phyloP scores from a whole-genome alignment of 768 basidiomycete species.

The Mycena chlorophos region DNA sequence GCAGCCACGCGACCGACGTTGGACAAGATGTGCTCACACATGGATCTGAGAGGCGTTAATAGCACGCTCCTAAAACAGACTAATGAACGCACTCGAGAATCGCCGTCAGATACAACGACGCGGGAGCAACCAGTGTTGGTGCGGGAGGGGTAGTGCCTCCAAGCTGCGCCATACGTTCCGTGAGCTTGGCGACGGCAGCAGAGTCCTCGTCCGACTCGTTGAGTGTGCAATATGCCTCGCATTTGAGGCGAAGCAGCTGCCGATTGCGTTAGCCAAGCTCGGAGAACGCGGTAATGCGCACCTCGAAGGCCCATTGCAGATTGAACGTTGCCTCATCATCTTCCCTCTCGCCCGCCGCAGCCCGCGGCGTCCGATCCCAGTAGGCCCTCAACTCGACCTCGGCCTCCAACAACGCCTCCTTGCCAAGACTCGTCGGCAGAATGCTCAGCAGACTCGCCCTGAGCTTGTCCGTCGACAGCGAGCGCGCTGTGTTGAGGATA shows the following conservation, averaged over 20 bases:
- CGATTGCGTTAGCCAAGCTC: slow-evolving; percentile 15
- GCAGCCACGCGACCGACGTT: slow-evolving; percentile 84
- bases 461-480: slow-evolving; percentile 72
- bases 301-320: slow-evolving; percentile 76
- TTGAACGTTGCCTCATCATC: slow-evolving; percentile 62
- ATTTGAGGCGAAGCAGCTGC: slow-evolving; percentile 79
- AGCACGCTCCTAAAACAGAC: slow-evolving; percentile 20
- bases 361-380: slow-evolving; percentile 67
- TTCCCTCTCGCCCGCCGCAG: slow-evolving; percentile 35
- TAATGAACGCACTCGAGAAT: slow-evolving; percentile 79
- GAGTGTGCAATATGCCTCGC: slow-evolving; percentile 84
- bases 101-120: slow-evolving; percentile 87
- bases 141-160: slow-evolving; percentile 51
- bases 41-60: slow-evolving; percentile 46
- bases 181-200: slow-evolving; percentile 59
- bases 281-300: slow-evolving; percentile 33
- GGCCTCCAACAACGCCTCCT: slow-evolving; percentile 90
- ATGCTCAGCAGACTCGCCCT: slow-evolving; percentile 70
- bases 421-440: slow-evolving; percentile 79
- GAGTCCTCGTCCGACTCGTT: slow-evolving; percentile 80
- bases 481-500: slow-evolving; percentile 64
- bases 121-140: slow-evolving; percentile 67
- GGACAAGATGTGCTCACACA: slow-evolving; percentile 85
- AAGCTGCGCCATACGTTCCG: slow-evolving; percentile 58
- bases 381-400: slow-evolving; percentile 91